phyloP scores from a whole-genome alignment of 768 basidiomycete genomes.

The Symmetrospora coprosmae region DNA sequence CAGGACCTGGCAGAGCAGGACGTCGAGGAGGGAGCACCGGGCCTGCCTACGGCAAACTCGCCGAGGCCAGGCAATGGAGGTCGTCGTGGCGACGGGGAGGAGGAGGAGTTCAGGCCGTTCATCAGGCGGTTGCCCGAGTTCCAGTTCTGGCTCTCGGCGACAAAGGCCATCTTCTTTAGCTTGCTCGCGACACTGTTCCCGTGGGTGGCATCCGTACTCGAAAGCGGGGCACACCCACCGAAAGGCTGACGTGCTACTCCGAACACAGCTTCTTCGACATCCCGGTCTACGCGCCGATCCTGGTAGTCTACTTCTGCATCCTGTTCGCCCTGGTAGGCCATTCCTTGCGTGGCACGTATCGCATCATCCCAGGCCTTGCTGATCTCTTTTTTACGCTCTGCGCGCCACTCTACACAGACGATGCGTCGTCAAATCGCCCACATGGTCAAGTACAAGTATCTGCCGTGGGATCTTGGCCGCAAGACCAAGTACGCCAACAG shows the following conservation, averaged over 20 bases:
- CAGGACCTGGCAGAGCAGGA: slow-evolving; percentile 87
- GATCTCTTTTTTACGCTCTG: too few species aligned
- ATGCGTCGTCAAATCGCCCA: slow-evolving; percentile 68
- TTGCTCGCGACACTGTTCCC: slow-evolving; percentile 66
- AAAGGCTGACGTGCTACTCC: too few species aligned
- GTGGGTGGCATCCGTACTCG: slow-evolving; percentile 96
- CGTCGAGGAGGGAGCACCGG: slow-evolving; percentile 75
- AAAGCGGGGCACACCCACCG: slow-evolving; percentile 34
- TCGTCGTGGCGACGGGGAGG: slow-evolving; percentile 47
- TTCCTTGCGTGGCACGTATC: too few species aligned
- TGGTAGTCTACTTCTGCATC: slow-evolving; percentile 90
- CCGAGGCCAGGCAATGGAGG: slow-evolving; percentile 1
- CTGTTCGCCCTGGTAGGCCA: slow-evolving; percentile 83
- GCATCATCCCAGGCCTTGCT: too few species aligned
- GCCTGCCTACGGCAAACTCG: slow-evolving; percentile 35
- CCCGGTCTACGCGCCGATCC: slow-evolving; percentile 98
- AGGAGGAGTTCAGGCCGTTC: slow-evolving; percentile 96
- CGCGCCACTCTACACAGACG: too few species aligned
- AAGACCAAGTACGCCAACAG: slow-evolving; percentile 60
- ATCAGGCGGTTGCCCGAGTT: slow-evolving; percentile 88
- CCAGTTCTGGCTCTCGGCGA: slow-evolving; percentile 91
- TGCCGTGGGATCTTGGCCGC: slow-evolving; percentile 83
- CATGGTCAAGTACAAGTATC: slow-evolving; percentile 87
- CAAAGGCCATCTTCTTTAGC: slow-evolving; percentile 71
- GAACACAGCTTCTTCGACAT: slow-evolving; percentile 56